Conservation (phyloP, 192 early-diverging fungal genomes). For the Rhizoclosmatium sp. region DNA sequence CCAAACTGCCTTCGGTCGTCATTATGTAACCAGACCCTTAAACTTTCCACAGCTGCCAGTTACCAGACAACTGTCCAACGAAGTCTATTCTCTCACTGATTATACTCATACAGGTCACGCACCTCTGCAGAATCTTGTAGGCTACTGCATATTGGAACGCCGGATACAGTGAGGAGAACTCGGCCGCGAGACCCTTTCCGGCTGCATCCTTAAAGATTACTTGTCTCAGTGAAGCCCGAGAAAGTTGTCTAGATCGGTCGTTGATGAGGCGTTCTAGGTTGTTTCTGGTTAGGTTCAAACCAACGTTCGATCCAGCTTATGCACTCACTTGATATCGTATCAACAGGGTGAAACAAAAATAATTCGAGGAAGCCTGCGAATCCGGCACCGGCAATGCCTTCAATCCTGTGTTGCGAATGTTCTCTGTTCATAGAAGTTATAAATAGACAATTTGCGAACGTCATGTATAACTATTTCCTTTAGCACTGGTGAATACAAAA, state of each 20-base stretch:
- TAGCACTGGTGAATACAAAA: neutral
- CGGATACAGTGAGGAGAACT: conserved; percentile 87
- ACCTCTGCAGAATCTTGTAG: conserved; percentile 91
- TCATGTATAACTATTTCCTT: too few relatives aligned
- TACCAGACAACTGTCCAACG: conserved; percentile 59
- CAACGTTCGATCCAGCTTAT: neutral
- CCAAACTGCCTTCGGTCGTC: neutral
- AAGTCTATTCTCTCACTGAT: neutral
- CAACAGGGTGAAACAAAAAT: conserved; percentile 91
- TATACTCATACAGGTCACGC: neutral
- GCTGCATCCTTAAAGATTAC: conserved; percentile 86
- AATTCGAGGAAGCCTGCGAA: conserved; percentile 84
- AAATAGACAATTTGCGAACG: too few relatives aligned
- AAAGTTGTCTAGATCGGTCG: conserved; percentile 21
- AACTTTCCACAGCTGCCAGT: neutral
- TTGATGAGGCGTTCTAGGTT: conserved; percentile 45
- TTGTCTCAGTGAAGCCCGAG: conserved; percentile 53
- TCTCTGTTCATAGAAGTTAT: neutral
- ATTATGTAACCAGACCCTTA: neutral
- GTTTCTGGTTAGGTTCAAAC: neutral
- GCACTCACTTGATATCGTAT: conserved; percentile 63
- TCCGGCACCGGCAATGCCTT: conserved; percentile 24
- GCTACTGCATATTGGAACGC: conserved; percentile 92
- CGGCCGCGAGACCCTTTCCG: conserved; percentile 62
- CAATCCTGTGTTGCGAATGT: neutral